A percentile compares a stretch with the other conserved stretches of the same genome.
These are phyloP conservation scores for Coix lacrymajobi DNA, from an alignment of 176 grass and related monocot species.

Conservation along the genomic window DNA sequence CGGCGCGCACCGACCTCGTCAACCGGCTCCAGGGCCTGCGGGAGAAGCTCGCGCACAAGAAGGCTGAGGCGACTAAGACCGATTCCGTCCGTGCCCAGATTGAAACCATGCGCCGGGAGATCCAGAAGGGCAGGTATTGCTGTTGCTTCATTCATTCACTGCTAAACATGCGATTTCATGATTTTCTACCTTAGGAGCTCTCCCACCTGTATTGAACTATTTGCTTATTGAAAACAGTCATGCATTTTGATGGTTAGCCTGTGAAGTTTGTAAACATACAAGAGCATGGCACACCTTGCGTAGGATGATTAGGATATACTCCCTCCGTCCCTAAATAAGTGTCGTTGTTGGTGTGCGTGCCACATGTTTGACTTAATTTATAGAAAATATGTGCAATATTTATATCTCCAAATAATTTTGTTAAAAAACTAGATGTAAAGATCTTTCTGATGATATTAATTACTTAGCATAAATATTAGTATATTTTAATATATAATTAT, in stretches of 20 bases:
- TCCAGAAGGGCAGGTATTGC: conserved; percentile 90
- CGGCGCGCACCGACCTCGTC: conserved; percentile 44
- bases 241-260: not conserved
- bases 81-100: conserved; percentile 45
- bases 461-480: too few species aligned
- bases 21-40: conserved; percentile 39
- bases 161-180: not conserved
- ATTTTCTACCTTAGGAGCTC: not conserved
- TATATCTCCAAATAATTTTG: too few species aligned
- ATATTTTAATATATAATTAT: too few species aligned
- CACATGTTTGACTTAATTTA: too few species aligned
- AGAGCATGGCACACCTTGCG: not conserved
- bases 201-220: not conserved
- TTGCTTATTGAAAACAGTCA: not conserved
- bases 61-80: conserved; percentile 39
- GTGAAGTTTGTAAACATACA: not conserved
- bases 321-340: too few species aligned
- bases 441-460: too few species aligned
- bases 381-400: too few species aligned
- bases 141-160: not conserved
- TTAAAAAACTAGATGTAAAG: too few species aligned
- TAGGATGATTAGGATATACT: not conserved
- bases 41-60: conserved; percentile 34
- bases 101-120: conserved; percentile 78
- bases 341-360: too few species aligned